These are phyloP conservation scores for Prunus persica DNA, from an alignment of 306 rosid species.

Conservation along the genomic window DNA sequence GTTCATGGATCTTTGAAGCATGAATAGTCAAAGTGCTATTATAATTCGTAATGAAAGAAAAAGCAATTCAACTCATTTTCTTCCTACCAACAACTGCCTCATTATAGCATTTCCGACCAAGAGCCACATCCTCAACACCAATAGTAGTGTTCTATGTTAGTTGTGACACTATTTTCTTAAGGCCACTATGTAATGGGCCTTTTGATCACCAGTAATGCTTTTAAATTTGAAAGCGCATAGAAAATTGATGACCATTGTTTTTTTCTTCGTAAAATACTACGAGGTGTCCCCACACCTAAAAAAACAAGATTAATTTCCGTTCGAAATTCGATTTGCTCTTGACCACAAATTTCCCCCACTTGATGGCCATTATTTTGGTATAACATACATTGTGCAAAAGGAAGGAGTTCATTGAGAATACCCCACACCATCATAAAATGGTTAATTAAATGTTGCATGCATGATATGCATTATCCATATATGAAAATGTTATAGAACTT, in stretches of 20 bases:
- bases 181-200: no score
- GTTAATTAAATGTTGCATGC: not conserved
- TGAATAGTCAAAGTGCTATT: not conserved
- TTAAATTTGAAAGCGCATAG: not conserved
- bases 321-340: accelerated
- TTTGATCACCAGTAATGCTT: no score
- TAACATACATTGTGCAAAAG: not conserved
- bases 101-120: no score
- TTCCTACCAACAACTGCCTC: not conserved
- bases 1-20: not conserved
- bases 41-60: not conserved
- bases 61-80: not conserved
- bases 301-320: accelerated
- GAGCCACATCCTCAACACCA: not conserved
- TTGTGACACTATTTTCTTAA: no score
- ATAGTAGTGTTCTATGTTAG: no score
- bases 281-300: no score
- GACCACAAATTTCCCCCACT: not conserved
- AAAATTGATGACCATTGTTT: not conserved
- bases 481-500: no score
- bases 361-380: not conserved
- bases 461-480: not conserved
- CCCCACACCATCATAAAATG: not conserved
- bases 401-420: not conserved
- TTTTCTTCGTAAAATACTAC: not conserved